A percentile compares a stretch with the other conserved stretches of the same genome.
Evolutionary conservation across 1,284 basidiomycete genomes (phyloP).

Genomic region (Rhodotorula sp.): DNA sequence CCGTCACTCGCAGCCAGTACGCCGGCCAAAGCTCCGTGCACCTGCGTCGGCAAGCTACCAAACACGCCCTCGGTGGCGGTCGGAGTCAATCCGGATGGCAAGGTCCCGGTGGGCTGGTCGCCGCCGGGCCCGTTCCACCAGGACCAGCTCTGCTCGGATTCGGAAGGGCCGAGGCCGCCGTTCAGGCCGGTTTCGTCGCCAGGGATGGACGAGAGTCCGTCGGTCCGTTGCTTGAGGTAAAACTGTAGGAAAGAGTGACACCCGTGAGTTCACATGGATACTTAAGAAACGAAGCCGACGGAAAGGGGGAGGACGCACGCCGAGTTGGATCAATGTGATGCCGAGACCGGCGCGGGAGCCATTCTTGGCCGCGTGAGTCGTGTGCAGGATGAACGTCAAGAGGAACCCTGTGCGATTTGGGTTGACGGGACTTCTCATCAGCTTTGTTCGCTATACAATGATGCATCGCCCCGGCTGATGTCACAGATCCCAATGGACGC

Average conservation of each 20-base stretch:
- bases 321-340: conserved; percentile 77
- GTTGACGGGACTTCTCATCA: not conserved
- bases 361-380: conserved; percentile 89
- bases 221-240: conserved; percentile 39
- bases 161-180: conserved; percentile 18
- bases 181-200: conserved; percentile 31
- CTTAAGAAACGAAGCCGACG: not conserved
- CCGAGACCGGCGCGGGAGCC: conserved; percentile 93
- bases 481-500: not conserved
- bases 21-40: conserved; percentile 6
- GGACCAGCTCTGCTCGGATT: conserved; percentile 22
- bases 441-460: not conserved
- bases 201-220: conserved; percentile 1
- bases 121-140: conserved; percentile 34
- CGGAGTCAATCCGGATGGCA: not conserved
- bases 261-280: not conserved
- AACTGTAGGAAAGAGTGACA: conserved; percentile 16
- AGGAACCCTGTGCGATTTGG: conserved; percentile 61
- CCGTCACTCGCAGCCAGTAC: conserved; percentile 28
- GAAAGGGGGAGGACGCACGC: conserved; percentile 14
- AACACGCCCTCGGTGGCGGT: conserved; percentile 14
- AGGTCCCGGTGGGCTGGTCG: not conserved
- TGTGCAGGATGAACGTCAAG: conserved; percentile 80
- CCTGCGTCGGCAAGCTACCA: conserved; percentile 34
- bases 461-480: not conserved